These are phyloP conservation scores for Roridomyces roridus DNA, from an alignment of 768 basidiomycete genomes.

Conservation along the genomic window DNA sequence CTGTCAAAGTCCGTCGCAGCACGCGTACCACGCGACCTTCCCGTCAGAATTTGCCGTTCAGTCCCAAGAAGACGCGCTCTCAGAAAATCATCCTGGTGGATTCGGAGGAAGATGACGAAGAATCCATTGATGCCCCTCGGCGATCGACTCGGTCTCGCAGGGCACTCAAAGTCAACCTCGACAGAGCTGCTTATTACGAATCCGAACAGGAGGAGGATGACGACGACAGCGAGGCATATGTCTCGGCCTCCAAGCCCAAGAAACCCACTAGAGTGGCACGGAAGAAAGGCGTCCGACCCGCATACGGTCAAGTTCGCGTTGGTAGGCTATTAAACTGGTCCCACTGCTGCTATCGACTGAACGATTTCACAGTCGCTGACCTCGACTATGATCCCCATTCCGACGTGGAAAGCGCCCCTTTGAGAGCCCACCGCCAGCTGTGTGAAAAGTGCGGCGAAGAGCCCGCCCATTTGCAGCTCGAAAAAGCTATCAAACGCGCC, in stretches of 20 bases:
- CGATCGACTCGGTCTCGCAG: slow-evolving; percentile 58
- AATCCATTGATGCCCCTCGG: slow-evolving; percentile 38
- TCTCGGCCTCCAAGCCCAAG: slow-evolving; percentile 12
- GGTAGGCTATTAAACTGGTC: no score
- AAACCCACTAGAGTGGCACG: background rate
- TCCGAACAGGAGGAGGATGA: slow-evolving; percentile 35
- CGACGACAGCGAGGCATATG: slow-evolving; percentile 36
- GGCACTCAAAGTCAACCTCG: slow-evolving; percentile 42
- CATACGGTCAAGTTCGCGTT: slow-evolving; percentile 52
- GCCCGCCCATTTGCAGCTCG: slow-evolving; percentile 64
- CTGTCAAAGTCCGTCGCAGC: slow-evolving; percentile 22
- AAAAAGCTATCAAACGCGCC: slow-evolving; percentile 41
- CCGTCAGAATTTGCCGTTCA: slow-evolving; percentile 60
- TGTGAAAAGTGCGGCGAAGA: slow-evolving; percentile 76
- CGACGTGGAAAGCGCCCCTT: slow-evolving; percentile 60
- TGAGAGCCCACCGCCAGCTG: slow-evolving; percentile 63
- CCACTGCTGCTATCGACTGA: no score
- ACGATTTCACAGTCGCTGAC: no score
- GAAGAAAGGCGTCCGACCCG: slow-evolving; percentile 35
- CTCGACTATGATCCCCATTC: slow-evolving; percentile 54
- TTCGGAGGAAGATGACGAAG: slow-evolving; percentile 44
- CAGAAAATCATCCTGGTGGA: slow-evolving; percentile 34
- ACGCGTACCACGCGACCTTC: slow-evolving; percentile 22
- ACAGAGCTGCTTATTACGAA: slow-evolving; percentile 33
- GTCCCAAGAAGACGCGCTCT: slow-evolving; percentile 66